Base-by-base conservation (phyloP, 495 filamentous ascomycete genomes). In the Lophiotrema nucula region DNA sequence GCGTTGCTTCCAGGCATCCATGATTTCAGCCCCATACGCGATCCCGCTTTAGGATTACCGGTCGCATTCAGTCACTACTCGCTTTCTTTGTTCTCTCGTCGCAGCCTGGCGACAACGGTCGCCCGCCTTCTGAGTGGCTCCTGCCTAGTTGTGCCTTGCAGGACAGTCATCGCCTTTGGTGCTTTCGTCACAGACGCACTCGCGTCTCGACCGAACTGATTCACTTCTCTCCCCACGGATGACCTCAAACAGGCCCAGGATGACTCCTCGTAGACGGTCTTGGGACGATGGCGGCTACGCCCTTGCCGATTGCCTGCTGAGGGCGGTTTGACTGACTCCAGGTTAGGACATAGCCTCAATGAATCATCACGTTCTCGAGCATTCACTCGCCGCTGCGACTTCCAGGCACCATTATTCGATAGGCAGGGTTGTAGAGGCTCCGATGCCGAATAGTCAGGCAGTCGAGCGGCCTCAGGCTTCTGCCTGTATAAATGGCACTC, bases 141-240 rank as follows among this genome's bases (percentile, higher is more conserved):
- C 63, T 53, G 33, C 43, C 41, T 58, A 35, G 38, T n/a, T 16
- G 63, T 58, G 57, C 63, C 63, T 66, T 61, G 58, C 58, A 57
- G 39, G 11, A n/a, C 10, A 57, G 52, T 56, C 56, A 60, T 49
- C 51, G 2, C 28, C 27, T 22, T 11, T 21, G n/a, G 21, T n/a
- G 15, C 6, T 25, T 56, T 23, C 51, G 51, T 59, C 61, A 44
- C 50, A 45, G 22, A 6, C 27, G 21, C 58, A 12, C 27, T 19
- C 38, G 31, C 52, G 48, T 35, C 39, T 38, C 53, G 31, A 26
- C 44, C 33, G 47, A 47, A 60, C 43, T 31, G 49, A 26, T 46
- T 53, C 26, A 18, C 13, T 33, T 47, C n/a, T 15, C 46, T 19
- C 13, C 18, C 45, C 44, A 22, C 41, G 51, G 19, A 45, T 50